These are phyloP conservation scores for Aspergillus ellipticus DNA, from an alignment of 495 filamentous ascomycete genomes.

Conservation along the genomic window DNA sequence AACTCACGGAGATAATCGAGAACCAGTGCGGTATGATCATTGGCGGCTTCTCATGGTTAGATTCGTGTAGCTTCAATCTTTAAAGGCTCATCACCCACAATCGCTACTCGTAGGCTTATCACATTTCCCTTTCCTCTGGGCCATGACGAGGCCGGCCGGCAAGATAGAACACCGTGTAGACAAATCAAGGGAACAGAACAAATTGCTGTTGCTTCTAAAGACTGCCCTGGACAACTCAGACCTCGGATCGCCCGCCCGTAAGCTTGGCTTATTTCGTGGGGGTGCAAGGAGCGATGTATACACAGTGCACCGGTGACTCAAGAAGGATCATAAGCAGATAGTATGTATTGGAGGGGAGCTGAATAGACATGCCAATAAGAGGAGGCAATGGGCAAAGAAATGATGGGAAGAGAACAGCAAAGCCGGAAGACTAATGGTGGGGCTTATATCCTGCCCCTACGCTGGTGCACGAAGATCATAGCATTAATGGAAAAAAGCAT, in stretches of 20 bases:
- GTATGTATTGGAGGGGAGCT: no score
- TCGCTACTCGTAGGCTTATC: conserved; percentile 39
- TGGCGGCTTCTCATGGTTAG: conserved; percentile 23
- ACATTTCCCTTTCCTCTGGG: conserved; percentile 39
- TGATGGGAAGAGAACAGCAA: not conserved
- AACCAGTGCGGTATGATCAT: conserved; percentile 34
- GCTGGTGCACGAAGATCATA: not conserved
- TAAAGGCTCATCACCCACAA: conserved; percentile 28
- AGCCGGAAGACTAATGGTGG: not conserved
- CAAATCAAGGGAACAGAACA: not conserved
- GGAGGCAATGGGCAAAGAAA: not conserved
- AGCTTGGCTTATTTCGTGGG: conserved; percentile 1
- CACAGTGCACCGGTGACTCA: not conserved
- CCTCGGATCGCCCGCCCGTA: not conserved
- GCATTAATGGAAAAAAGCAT: not conserved
- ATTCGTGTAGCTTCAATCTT: conserved; percentile 9
- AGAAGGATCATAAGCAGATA: no score
- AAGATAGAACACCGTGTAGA: not conserved
- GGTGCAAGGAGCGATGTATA: not conserved
- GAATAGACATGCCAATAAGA: no score
- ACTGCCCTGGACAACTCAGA: not conserved
- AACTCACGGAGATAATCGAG: conserved; percentile 58
- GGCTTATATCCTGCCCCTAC: not conserved
- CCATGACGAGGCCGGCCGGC: conserved; percentile 3
- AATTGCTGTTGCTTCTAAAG: not conserved